Evolutionary conservation across 192 early-diverging fungal species (phyloP), one percentile per base, ranked within the genome.

Genomic region (Linnemannia zychae): DNA sequence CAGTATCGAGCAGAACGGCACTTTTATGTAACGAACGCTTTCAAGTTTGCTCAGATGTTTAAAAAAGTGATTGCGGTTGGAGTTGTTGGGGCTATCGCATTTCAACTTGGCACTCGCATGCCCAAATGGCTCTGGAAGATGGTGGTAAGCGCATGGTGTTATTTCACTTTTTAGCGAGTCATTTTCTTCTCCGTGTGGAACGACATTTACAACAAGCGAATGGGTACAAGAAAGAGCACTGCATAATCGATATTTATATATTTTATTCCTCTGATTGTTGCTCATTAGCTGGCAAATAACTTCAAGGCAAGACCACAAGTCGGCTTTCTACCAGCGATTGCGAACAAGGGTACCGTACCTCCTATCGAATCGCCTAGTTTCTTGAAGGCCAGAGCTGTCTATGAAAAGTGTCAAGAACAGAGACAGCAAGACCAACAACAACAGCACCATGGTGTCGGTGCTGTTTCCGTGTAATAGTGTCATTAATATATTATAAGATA

Each of bases 1-100:
- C 44, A n/a, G 4, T 78, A 78, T 20, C 11, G 17, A 18, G 28
- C 37, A 3, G 70, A 65, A n/a, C 70, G 77, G 6, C 46, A 72
- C 24, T 57, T 50, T 16, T 13, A 49, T 40, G 77, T n/a, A 22
- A 77, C 50, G 76, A n/a, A 49, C 12, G 31, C 40, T 1, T 67
- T 20, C 24, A 49, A 70, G 2, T 37, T 48, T 3, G 52, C 48
- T 15, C 24, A 31, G 28, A 63, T 63, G 57, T 15, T 11, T 13
- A 28, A 1, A 7, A 63, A 12, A 31, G n/a, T n/a, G n/a, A n/a
- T n/a, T n/a, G n/a, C n/a, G n/a, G n/a, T n/a, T n/a, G 28, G 12
- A 22, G 4, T 63, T 11, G 7, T 31, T 31, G 28, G 11, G 1
- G 57, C 7, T 11, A 9, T 63, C 3, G 3, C 13, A 31, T 12